Evolutionary conservation across 495 filamentous ascomycete species (phyloP).

Genomic region (Annulohypoxylon nitens): DNA sequence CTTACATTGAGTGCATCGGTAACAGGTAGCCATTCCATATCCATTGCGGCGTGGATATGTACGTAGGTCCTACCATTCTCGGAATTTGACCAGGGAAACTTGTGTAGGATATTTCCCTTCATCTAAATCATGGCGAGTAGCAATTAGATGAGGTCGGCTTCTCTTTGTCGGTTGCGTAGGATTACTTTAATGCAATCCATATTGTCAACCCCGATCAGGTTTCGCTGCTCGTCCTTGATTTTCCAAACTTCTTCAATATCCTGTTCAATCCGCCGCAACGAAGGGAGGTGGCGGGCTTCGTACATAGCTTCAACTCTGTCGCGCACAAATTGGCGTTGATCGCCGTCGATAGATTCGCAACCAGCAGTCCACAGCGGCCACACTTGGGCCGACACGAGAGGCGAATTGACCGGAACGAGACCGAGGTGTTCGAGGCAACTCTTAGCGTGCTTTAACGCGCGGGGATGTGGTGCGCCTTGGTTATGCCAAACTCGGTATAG

Average conservation of each 20-base stretch:
- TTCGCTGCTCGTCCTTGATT: constrained; percentile 48
- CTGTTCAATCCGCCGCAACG: constrained; percentile 43
- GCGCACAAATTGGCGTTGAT: constrained; percentile 46
- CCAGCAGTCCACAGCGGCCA: constrained; percentile 53
- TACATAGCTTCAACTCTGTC: constrained; percentile 47
- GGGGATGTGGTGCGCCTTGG: constrained; percentile 43
- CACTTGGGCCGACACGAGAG: constrained; percentile 49
- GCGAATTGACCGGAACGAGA: constrained; percentile 41
- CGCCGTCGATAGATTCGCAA: constrained; percentile 47
- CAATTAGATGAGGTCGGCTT: constrained; percentile 43
- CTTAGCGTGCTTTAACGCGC: constrained; percentile 38
- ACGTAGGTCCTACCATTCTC: neutral
- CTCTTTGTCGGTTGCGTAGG: constrained; percentile 42
- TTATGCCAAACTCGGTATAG: constrained; percentile 50
- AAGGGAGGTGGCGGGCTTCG: constrained; percentile 47
- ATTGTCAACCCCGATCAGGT: constrained; percentile 45
- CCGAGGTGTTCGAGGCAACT: constrained; percentile 42
- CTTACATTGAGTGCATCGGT: neutral
- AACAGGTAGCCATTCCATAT: neutral
- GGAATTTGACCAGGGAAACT: neutral
- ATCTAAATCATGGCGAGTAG: neutral
- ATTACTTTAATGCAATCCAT: constrained; percentile 50
- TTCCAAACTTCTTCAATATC: constrained; percentile 50
- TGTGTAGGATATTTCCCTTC: neutral
- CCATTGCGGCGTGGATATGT: neutral